These are phyloP conservation scores for Boletus bicolor DNA, from an alignment of 768 basidiomycete genomes.

Conservation along the genomic window DNA sequence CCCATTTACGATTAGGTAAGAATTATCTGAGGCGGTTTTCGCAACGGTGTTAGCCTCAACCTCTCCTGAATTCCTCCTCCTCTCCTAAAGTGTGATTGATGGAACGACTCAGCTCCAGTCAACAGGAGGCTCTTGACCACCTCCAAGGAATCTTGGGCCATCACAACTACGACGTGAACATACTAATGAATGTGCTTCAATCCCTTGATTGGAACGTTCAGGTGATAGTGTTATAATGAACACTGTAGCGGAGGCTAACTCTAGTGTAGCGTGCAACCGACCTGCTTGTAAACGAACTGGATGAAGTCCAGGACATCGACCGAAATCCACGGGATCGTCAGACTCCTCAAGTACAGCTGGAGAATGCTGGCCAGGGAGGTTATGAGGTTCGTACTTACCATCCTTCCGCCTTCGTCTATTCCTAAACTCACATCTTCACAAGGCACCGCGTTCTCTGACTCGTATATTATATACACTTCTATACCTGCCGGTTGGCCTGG, in stretches of 20 bases:
- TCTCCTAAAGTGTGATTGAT: background rate
- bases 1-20: too few species aligned
- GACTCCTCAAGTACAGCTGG: background rate
- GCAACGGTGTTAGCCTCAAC: too few species aligned
- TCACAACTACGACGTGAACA: background rate
- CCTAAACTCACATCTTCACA: background rate
- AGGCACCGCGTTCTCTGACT: constrained; percentile 7
- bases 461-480: constrained; percentile 37
- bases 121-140: background rate
- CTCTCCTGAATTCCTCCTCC: background rate
- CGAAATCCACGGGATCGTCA: background rate
- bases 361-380: background rate
- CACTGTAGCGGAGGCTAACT: background rate
- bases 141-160: background rate
- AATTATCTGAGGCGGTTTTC: too few species aligned
- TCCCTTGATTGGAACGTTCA: background rate
- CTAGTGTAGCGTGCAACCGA: background rate
- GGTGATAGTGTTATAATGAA: background rate
- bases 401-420: too few species aligned
- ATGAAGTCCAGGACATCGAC: background rate
- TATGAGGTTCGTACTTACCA: constrained; percentile 5
- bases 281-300: background rate
- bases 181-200: background rate
- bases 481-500: constrained; percentile 55
- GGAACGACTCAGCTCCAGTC: background rate